Percentiles rank a stretch among this genome's conserved stretches.
These are phyloP conservation scores for Euphrasia confusa DNA, from an alignment of 257 asterid species.

Conservation along the genomic window DNA sequence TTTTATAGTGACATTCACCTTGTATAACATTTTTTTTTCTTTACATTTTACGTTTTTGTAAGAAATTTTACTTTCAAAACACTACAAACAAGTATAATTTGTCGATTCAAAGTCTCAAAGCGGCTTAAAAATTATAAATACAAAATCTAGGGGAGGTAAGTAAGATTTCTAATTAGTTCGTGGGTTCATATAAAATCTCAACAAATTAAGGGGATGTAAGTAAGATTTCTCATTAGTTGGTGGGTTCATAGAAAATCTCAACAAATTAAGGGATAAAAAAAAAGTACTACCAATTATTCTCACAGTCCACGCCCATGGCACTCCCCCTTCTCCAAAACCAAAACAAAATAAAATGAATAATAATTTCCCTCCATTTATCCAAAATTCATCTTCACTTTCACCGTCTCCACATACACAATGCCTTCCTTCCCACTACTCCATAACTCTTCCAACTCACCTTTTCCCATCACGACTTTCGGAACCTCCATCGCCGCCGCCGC, in stretches of 20 bases:
- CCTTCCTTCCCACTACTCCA: slow-evolving; percentile 22
- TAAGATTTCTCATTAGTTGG: background rate
- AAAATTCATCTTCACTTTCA: slow-evolving; percentile 6
- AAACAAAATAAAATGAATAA: background rate
- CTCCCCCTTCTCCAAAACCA: too few relatives aligned
- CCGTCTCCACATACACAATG: slow-evolving; percentile 27
- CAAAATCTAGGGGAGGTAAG: background rate
- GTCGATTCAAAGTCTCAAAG: too few relatives aligned
- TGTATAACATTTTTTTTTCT: too few relatives aligned
- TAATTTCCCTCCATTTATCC: slow-evolving; percentile 1
- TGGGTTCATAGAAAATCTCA: background rate
- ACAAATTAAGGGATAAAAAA: background rate
- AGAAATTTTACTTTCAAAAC: too few relatives aligned
- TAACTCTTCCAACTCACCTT: slow-evolving; percentile 19
- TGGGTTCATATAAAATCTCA: too few relatives aligned
- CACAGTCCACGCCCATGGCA: background rate
- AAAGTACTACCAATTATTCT: background rate
- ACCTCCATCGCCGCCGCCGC: slow-evolving; percentile 15
- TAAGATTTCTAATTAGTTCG: background rate
- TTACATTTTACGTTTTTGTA: too few relatives aligned
- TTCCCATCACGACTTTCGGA: slow-evolving; percentile 18
- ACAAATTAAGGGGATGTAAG: background rate
- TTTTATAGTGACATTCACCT: too few relatives aligned
- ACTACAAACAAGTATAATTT: too few relatives aligned
- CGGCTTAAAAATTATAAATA: too few relatives aligned